Evolutionary conservation across 108 stramenopile genomes (phyloP), one percentile per base, ranked within the genome.

Genomic region (Skeletonema menzelii): DNA sequence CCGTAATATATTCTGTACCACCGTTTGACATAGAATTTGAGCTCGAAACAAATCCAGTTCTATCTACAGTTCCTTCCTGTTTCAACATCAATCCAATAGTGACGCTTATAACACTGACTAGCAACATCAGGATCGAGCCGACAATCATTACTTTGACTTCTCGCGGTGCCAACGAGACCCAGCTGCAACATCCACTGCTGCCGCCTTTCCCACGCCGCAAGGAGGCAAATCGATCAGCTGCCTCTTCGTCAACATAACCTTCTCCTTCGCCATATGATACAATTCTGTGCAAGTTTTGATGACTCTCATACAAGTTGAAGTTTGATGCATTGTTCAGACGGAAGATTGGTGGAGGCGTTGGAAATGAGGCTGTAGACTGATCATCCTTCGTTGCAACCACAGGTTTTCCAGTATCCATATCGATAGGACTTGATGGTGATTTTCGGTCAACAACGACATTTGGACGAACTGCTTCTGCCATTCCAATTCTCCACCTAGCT

Each of bases 141-240:
- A 72, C n/a, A 26, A 63, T 44, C 37, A 62, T 8, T 0, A 72
- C 32, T 31, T 72, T 72, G 46, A 72, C 61, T n/a, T 14, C 40
- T 56, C 70, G 70, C 17, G 70, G 59, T 34, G 70, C 46, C 35
- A 62, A 72, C 56, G 61, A 55, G 6, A 72, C 55, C 70, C 70
- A 72, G 47, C 31, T 27, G 37, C 49, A 63, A 31, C 42, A 27
- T 26, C 70, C 42, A 53, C 22, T 53, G 49, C 49, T 24, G 38
- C 26, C 34, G 31, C 42, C 2, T 42, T 69, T 38, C 22, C 57
- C n/a, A 27, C 37, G 35, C 35, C 56, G 24, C 55, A 56, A 32
- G 27, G 34, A 14, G 2, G 37, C 40, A 26, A 37, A 32, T 31
- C 59, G 30, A 1, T 31, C 59, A 11, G 70, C 70, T 27, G 49